These are phyloP conservation scores for Annulohypoxylon nitens DNA, from an alignment of 495 filamentous ascomycete species.

Conservation along the genomic window DNA sequence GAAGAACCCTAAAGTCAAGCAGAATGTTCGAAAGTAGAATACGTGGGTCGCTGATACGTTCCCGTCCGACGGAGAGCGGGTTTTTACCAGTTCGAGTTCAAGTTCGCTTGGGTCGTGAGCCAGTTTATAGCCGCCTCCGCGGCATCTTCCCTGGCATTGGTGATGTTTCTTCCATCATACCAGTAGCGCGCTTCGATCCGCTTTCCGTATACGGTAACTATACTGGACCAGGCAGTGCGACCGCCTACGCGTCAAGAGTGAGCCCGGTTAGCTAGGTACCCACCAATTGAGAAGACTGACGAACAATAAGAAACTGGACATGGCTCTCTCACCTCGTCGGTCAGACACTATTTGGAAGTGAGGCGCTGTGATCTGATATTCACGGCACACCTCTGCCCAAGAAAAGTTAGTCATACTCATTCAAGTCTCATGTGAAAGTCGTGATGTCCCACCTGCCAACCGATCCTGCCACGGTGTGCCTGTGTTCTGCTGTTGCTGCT, in stretches of 20 bases:
- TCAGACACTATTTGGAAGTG: conserved; percentile 81
- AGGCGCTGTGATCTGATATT: conserved; percentile 66
- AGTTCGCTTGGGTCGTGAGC: conserved; percentile 50
- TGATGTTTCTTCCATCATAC: conserved; percentile 88
- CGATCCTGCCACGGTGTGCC: conserved; percentile 53
- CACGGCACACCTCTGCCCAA: conserved; percentile 70
- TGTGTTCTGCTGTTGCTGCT: conserved; percentile 44
- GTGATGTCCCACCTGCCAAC: conserved; percentile 51
- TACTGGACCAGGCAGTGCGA: conserved; percentile 90
- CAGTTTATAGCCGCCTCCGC: conserved; percentile 78
- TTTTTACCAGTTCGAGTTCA: conserved; percentile 41
- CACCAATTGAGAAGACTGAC: background rate
- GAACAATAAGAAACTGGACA: conserved; percentile 8
- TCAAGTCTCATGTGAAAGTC: background rate
- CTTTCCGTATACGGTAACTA: conserved; percentile 70
- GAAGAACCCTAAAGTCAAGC: conserved; percentile 14
- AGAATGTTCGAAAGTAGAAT: conserved; percentile 27
- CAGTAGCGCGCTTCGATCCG: conserved; percentile 79
- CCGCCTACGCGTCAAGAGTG: conserved; percentile 69
- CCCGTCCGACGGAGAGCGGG: background rate
- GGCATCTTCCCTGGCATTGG: conserved; percentile 91
- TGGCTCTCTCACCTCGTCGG: conserved; percentile 72
- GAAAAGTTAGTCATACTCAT: conserved; percentile 33
- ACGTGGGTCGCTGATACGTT: conserved; percentile 15
- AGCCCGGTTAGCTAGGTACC: conserved; percentile 22